Percentiles rank a stretch among this genome's conserved stretches.
These are phyloP conservation scores for Myxozyma sirexii DNA, from an alignment of 805 yeast genomes.

Conservation along the genomic window DNA sequence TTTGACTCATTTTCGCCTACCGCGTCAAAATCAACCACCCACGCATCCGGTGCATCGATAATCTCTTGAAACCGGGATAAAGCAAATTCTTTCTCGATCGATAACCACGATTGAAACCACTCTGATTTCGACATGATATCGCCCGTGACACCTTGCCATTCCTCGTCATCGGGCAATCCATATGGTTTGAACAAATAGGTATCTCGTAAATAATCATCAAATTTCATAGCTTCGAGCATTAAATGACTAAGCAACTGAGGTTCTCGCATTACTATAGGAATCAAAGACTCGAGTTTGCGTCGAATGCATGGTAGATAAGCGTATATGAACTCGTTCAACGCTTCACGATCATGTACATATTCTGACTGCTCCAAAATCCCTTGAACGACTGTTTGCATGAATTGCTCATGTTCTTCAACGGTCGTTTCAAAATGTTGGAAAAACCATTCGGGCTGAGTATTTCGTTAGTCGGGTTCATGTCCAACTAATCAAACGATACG, in stretches of 20 bases:
- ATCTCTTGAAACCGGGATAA: conserved; percentile 56
- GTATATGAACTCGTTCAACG: conserved; percentile 49
- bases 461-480: neutral
- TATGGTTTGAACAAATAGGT: conserved; percentile 54
- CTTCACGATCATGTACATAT: conserved; percentile 36
- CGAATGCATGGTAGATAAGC: conserved; percentile 53
- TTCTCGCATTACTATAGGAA: conserved; percentile 39
- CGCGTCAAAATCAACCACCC: conserved; percentile 61
- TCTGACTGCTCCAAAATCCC: conserved; percentile 30
- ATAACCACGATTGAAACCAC: conserved; percentile 55
- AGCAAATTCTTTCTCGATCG: conserved; percentile 56
- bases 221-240: conserved; percentile 58
- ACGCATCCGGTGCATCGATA: conserved; percentile 52
- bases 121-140: conserved; percentile 36
- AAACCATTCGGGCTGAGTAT: conserved; percentile 63
- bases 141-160: conserved; percentile 52
- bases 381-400: conserved; percentile 38
- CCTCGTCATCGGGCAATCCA: conserved; percentile 18
- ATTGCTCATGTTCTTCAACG: conserved; percentile 41
- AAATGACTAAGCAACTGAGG: conserved; percentile 61
- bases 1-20: conserved; percentile 49
- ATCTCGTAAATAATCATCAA: conserved; percentile 55
- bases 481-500: neutral
- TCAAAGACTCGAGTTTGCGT: conserved; percentile 46
- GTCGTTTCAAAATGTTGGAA: conserved; percentile 49